These are phyloP conservation scores for Kazachstania psychrophila DNA, from an alignment of 805 yeast genomes.

Conservation along the genomic window DNA sequence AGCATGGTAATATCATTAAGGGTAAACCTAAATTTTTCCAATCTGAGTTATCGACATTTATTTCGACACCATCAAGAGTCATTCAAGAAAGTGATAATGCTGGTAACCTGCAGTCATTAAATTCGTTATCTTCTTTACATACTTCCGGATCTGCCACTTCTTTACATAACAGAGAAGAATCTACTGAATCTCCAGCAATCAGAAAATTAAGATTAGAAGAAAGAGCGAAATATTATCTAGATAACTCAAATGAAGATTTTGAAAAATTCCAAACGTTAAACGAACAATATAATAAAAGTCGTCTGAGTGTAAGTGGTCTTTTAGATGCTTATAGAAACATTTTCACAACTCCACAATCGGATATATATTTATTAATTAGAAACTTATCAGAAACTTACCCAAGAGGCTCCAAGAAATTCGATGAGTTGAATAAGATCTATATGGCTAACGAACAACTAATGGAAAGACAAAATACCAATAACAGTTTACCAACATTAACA, in stretches of 20 bases:
- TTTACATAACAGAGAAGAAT: background rate
- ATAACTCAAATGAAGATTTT: constrained; percentile 43
- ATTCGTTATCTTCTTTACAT: constrained; percentile 4
- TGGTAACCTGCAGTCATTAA: background rate
- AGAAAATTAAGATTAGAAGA: constrained; percentile 65
- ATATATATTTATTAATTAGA: constrained; percentile 46
- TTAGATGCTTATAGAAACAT: constrained; percentile 38
- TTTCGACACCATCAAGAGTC: constrained; percentile 26
- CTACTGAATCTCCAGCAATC: constrained; percentile 32
- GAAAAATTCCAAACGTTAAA: constrained; percentile 35
- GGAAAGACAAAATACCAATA: constrained; percentile 11
- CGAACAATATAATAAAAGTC: constrained; percentile 37
- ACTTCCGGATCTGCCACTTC: background rate
- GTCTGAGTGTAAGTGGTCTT: constrained; percentile 41
- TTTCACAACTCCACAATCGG: constrained; percentile 39
- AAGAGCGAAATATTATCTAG: constrained; percentile 71
- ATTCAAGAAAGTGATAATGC: constrained; percentile 13
- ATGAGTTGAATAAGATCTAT: constrained; percentile 30
- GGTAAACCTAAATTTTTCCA: constrained; percentile 36
- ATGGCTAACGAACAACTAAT: constrained; percentile 20
- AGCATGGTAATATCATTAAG: constrained; percentile 42
- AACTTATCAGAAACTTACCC: constrained; percentile 55
- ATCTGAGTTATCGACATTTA: constrained; percentile 57
- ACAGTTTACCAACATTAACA: constrained; percentile 22
- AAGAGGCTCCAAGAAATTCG: constrained; percentile 35